A percentile compares a stretch with the other conserved stretches of the same genome.
Conservation (phyloP, 2,329 filamentous ascomycete genomes). For the Diplodia sapinea region DNA sequence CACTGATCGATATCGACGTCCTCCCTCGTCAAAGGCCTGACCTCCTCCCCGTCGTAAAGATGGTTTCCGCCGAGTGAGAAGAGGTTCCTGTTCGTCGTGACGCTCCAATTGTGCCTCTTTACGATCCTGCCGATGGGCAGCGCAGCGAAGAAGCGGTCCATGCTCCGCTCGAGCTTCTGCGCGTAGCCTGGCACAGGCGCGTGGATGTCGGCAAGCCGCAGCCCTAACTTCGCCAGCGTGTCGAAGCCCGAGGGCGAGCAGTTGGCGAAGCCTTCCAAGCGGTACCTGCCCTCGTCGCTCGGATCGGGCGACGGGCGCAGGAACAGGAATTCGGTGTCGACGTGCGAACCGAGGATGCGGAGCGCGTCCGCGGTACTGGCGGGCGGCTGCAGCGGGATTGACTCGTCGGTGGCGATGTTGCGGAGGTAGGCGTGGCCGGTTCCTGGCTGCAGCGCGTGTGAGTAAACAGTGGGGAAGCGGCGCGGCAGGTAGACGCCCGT, state of each 20-base stretch:
- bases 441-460: neutral
- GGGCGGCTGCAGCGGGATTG: constrained; percentile 48
- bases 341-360: constrained; percentile 55
- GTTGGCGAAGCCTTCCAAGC: constrained; percentile 61
- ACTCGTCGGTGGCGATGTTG: constrained; percentile 55
- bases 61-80: constrained; percentile 53
- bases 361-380: constrained; percentile 51
- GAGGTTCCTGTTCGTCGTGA: constrained; percentile 51
- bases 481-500: constrained; percentile 60
- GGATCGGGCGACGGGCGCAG: constrained; percentile 53
- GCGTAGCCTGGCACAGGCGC: constrained; percentile 63
- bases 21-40: constrained; percentile 31
- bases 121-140: constrained; percentile 62
- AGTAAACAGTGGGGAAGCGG: constrained; percentile 59
- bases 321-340: constrained; percentile 67
- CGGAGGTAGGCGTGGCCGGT: constrained; percentile 32
- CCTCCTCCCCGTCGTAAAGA: constrained; percentile 47
- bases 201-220: constrained; percentile 62
- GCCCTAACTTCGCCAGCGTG: constrained; percentile 60
- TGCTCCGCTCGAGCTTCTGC: constrained; percentile 61
- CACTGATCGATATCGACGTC: constrained; percentile 35
- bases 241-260: constrained; percentile 66
- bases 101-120: constrained; percentile 61
- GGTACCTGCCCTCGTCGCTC: constrained; percentile 52
- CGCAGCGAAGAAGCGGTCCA: constrained; percentile 66